A percentile compares a stretch with the other conserved stretches of the same genome.
Evolutionary conservation across 306 rosid genomes (phyloP).

Genomic region (Casuarina cunninghamiana): DNA sequence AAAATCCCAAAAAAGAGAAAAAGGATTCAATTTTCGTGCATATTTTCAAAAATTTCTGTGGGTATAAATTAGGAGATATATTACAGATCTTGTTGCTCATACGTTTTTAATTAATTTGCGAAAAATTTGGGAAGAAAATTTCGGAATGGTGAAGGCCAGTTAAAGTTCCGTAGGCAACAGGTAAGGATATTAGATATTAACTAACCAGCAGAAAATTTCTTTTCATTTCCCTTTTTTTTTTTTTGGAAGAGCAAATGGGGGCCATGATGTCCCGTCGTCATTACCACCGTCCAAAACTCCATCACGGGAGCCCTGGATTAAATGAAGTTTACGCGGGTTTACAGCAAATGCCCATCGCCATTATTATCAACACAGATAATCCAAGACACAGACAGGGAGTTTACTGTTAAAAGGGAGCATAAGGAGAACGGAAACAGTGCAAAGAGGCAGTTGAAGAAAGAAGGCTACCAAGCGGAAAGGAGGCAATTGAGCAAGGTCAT

Average conservation of each 20-base stretch:
- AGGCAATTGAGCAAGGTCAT: conserved; percentile 90
- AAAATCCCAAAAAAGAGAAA: not conserved
- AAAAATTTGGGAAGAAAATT: not conserved
- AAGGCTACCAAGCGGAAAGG: conserved; percentile 77
- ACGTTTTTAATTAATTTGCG: not conserved
- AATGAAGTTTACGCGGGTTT: not conserved
- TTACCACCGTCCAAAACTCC: not conserved
- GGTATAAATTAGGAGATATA: too few species aligned
- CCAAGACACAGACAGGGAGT: conserved; percentile 22
- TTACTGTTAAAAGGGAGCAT: not conserved
- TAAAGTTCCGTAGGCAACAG: too few species aligned
- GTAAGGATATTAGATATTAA: not conserved
- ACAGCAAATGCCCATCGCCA: not conserved
- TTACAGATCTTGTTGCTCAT: not conserved
- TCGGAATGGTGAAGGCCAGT: too few species aligned
- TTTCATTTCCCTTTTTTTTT: not conserved
- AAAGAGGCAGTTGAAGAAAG: not conserved
- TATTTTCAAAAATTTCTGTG: too few species aligned
- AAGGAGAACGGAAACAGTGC: not conserved
- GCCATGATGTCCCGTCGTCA: not conserved
- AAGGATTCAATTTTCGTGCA: too few species aligned
- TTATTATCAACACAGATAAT: not conserved
- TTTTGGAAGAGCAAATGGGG: not conserved
- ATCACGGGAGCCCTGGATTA: not conserved
- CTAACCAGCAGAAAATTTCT: not conserved